Evolutionary conservation across 179 eudicot genomes (phyloP).

Genomic region (Actinidia polygama): DNA sequence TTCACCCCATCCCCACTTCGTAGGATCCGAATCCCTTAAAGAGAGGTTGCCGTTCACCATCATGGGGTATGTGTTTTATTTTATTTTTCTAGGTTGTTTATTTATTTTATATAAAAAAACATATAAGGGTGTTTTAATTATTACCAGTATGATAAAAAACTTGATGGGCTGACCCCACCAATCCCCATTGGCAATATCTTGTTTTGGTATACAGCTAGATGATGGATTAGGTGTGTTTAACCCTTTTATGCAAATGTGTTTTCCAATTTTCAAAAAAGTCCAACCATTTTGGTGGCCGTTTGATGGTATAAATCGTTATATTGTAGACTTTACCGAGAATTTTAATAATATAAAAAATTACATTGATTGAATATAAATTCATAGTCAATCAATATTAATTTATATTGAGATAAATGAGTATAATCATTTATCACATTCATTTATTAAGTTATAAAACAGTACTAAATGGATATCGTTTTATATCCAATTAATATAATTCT

Average conservation of each 20-base stretch:
- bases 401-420: too few relatives aligned
- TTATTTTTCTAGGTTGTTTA: too few relatives aligned
- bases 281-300: background rate
- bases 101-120: background rate
- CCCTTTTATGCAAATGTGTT: background rate
- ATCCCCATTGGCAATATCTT: background rate
- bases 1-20: too few relatives aligned
- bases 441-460: too few relatives aligned
- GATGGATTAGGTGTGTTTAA: background rate
- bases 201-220: conserved; percentile 6
- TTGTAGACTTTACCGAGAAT: background rate
- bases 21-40: too few relatives aligned
- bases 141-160: background rate
- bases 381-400: background rate
- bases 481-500: too few relatives aligned
- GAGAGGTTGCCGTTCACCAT: background rate
- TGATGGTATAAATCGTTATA: background rate
- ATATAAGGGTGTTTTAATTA: too few relatives aligned
- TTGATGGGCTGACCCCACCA: background rate
- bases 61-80: too few relatives aligned
- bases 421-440: too few relatives aligned
- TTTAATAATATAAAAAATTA: background rate
- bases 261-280: background rate
- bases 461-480: too few relatives aligned
- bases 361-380: background rate